Percentiles rank a stretch among this genome's conserved stretches.
Evolutionary conservation across 2,329 filamentous ascomycete species (phyloP).

Genomic region (Aspergillus latus): DNA sequence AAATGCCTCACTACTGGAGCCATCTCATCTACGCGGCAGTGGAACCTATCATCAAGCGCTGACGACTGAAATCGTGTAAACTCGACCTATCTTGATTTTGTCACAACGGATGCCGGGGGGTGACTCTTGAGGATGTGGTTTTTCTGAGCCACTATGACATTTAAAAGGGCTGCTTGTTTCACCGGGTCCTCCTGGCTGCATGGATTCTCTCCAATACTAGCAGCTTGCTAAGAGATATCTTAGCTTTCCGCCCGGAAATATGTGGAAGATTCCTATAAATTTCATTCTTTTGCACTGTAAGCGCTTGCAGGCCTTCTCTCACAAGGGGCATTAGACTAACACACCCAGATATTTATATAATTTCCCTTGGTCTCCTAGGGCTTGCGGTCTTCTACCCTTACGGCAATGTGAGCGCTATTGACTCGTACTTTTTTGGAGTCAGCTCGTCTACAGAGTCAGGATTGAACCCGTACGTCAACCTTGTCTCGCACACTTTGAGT

Average conservation of each 20-base stretch:
- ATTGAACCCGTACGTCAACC: conserved; percentile 47
- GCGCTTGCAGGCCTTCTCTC: conserved; percentile 9
- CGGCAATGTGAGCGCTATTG: conserved; percentile 45
- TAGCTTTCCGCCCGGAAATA: conserved; percentile 5
- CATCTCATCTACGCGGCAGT: background rate
- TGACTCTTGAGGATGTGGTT: background rate
- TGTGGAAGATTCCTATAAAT: conserved; percentile 28
- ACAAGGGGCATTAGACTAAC: background rate
- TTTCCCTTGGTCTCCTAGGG: conserved; percentile 37
- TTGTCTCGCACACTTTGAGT: background rate
- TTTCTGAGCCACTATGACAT: background rate
- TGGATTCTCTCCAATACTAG: too few species aligned
- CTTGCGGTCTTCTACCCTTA: conserved; percentile 40
- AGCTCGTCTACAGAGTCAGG: conserved; percentile 54
- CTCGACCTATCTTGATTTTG: too few species aligned
- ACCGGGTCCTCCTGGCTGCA: background rate
- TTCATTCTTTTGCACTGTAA: conserved; percentile 34
- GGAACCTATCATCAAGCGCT: background rate
- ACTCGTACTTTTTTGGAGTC: conserved; percentile 53
- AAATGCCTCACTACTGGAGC: conserved; percentile 15
- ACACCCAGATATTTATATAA: conserved; percentile 43
- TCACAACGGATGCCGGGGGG: too few species aligned
- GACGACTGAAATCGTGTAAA: background rate
- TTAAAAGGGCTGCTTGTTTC: too few species aligned
- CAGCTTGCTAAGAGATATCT: background rate